phyloP scores from a whole-genome alignment of 345 rosid genomes.

The Rhodamnia argentea region DNA sequence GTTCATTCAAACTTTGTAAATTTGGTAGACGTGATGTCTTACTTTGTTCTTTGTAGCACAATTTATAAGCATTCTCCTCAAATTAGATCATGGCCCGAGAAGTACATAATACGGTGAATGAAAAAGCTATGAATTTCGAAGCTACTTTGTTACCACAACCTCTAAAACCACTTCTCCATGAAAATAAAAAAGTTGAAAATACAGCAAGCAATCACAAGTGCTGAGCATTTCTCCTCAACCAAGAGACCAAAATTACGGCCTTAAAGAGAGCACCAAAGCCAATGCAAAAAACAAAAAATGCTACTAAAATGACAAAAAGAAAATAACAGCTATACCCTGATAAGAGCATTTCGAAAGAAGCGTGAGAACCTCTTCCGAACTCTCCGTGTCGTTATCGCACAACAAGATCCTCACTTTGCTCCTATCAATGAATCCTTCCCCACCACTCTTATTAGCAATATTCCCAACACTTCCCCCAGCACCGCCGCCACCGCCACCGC shows the following conservation, averaged over 20 bases:
- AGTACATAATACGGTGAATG: neutral
- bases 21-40: neutral
- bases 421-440: constrained; percentile 85
- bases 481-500: neutral
- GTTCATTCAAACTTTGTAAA: neutral
- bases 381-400: constrained; percentile 73
- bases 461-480: constrained; percentile 12
- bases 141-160: neutral
- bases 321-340: constrained; percentile 45
- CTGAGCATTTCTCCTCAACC: neutral
- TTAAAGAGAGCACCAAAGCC: neutral
- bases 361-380: constrained; percentile 61
- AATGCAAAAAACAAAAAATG: neutral
- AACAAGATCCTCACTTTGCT: constrained; percentile 97
- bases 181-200: neutral
- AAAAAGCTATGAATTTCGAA: neutral
- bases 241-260: neutral
- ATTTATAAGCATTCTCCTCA: neutral
- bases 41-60: neutral
- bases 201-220: neutral
- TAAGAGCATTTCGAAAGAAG: constrained; percentile 89
- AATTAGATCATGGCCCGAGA: neutral
- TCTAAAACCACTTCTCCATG: neutral
- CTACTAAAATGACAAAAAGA: neutral
- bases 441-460: constrained; percentile 23